Evolutionary conservation across 176 grass and related monocot genomes (phyloP), one percentile per base, ranked within the genome.

Genomic region (Dendrocalamus sinicus): DNA sequence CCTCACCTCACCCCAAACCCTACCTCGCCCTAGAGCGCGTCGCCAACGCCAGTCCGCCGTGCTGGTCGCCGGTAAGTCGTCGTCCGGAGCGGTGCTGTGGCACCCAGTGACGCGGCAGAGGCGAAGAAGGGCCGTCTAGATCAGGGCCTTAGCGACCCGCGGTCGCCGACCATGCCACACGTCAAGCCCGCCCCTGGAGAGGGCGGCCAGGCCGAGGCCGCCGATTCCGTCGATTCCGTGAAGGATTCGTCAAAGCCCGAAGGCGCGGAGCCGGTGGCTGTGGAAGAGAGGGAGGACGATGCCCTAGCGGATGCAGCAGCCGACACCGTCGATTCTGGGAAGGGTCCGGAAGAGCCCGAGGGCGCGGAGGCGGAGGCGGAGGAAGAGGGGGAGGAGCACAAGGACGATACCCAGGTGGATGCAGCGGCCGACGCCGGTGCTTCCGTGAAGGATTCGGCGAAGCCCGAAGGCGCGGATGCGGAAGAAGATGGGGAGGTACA

Each of bases 321-420:
- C 51, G 51, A 59, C 14, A 43, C 69, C 43, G 43, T 45, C 44
- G 52, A 5, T 44, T 72, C 67, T 45, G 15, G 26, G 41, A 72
- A 83, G 81, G 41, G 48, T 83, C 45, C 40, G 40, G 37, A 2
- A 10, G 41, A 51, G 70, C 23, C 43, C 28, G 55, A 72, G 69
- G 67, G 37, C 26, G 72, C 32, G 83, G 55, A 19, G 72, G 76
- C 57, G 0, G 88, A 61, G 44, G 82, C 50, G 1, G 88, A 63
- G 67, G 88, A 85, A 50, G 89, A 81, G 19, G 76, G 74, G 35
- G 66, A 76, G 22, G 23, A 73, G 24, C 53, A 45, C 54, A 23
- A 12, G 4, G 85, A 16, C 5, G 53, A 76, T 9, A 63, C 20
- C 15, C 70, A 20, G 11, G 22, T 19, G 52, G 62, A n/a, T 13